These are phyloP conservation scores for Bassia scoparia DNA, from an alignment of 148 eudicot genomes.

Conservation along the genomic window DNA sequence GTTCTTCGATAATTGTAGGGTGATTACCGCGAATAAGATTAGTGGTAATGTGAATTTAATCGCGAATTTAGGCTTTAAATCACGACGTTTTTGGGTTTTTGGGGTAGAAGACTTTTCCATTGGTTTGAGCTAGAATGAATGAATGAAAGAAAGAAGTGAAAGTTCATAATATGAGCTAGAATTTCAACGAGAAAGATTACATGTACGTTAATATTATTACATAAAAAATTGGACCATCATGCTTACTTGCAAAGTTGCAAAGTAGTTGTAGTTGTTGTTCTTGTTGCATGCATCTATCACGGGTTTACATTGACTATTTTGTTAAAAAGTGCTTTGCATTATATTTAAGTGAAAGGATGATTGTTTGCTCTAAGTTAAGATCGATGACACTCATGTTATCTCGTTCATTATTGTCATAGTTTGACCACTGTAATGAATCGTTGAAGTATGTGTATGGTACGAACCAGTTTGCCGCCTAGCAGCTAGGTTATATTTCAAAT, in stretches of 20 bases:
- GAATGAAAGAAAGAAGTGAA: background rate
- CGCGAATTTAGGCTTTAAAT: constrained; percentile 26
- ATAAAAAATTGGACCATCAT: background rate
- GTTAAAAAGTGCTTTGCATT: too few relatives aligned
- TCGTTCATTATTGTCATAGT: too few relatives aligned
- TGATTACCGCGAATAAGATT: constrained; percentile 33
- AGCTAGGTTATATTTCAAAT: too few relatives aligned
- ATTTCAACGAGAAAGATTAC: background rate
- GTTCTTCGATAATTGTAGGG: constrained; percentile 27
- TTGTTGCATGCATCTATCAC: background rate
- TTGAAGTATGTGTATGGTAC: too few relatives aligned
- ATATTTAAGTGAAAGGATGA: background rate
- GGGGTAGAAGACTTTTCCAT: constrained; percentile 29
- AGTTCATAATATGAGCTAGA: background rate
- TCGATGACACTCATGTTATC: too few relatives aligned
- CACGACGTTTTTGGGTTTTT: constrained; percentile 12
- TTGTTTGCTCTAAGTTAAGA: too few relatives aligned
- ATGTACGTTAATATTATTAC: background rate
- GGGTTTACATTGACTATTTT: background rate
- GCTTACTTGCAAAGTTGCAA: too few relatives aligned
- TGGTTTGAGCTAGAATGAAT: background rate
- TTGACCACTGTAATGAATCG: too few relatives aligned
- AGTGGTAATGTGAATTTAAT: constrained; percentile 30
- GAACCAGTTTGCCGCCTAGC: too few relatives aligned
- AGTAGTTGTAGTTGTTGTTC: background rate